Evolutionary conservation across 2,329 filamentous ascomycete species (phyloP), one percentile per base, ranked within the genome.

Genomic region (Dendryphion nanum): DNA sequence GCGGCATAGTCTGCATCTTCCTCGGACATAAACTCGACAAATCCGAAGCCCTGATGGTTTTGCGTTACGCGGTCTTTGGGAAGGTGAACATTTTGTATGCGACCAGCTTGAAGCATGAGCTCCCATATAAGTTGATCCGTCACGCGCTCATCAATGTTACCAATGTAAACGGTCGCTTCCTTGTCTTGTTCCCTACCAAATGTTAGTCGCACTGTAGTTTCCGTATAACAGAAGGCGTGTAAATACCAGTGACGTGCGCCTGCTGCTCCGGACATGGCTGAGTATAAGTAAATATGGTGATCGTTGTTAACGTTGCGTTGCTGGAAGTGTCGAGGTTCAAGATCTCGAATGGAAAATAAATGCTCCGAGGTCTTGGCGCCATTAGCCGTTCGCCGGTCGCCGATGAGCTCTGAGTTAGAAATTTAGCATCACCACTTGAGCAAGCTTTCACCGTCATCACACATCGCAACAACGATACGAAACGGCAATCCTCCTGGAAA

Each of bases 11-110:
- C 93, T 56, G 93, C 93, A 67, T 96, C 93, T 59, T 89, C 83
- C 64, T 95, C 89, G 52, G 86, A 90, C 61, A 89, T 91, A 68
- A 96, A 98, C 70, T 98, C 93, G 68, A 98, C 93, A 70, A 98
- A 98, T 57, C 93, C 93, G 75, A 96, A 98, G 55, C 93, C 93
- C 70, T 97, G 93, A 68, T 98, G 93, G 40, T 84, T 85, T 63
- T 96, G 89, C 32, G 93, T 96, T 54, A 98, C 93, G 66, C 93
- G 88, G 69, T 98, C 93, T 75, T 96, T 95, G 39, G 93, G 93
- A 63, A 98, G 83, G 71, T 98, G 93, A 48, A 98, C 91, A 70
- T 97, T 97, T 63, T 95, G 88, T 57, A 98, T 94, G 55, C 91
- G 90, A 38, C 93, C 93, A 65, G 90, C 89, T 73, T 98, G 93